A percentile compares a stretch with the other conserved stretches of the same genome.
phyloP scores from a whole-genome alignment of 1,139 yeast genomes.

The Insectozyma bohioensis region DNA sequence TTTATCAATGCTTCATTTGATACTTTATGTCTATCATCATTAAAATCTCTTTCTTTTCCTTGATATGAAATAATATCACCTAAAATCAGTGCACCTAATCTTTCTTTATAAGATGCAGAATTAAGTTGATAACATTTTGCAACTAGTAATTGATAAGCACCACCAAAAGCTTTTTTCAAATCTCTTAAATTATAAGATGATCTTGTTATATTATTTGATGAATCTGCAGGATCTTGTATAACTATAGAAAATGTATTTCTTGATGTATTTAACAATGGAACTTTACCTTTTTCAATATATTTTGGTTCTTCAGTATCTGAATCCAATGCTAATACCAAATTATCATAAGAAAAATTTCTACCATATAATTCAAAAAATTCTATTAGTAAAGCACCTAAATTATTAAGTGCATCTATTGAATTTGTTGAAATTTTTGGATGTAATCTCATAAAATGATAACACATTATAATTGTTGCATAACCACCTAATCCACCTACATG shows the following conservation, averaged over 20 bases:
- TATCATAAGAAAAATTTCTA: conserved; percentile 82
- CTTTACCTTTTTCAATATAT: conserved; percentile 57
- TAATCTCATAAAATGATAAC: conserved; percentile 73
- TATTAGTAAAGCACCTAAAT: conserved; percentile 82
- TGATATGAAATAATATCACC: conserved; percentile 78
- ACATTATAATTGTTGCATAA: conserved; percentile 84
- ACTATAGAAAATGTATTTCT: conserved; percentile 67
- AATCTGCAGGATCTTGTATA: conserved; percentile 89
- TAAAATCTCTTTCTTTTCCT: conserved; percentile 77
- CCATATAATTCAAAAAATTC: conserved; percentile 98
- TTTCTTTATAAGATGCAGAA: conserved; percentile 61
- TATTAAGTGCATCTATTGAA: conserved; percentile 66
- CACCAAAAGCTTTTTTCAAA: conserved; percentile 84
- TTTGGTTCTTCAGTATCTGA: conserved; percentile 47
- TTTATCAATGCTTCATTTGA: conserved; percentile 56
- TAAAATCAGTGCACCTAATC: conserved; percentile 72
- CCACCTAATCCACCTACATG: conserved; percentile 97
- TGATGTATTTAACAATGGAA: conserved; percentile 54
- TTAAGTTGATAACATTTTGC: conserved; percentile 64
- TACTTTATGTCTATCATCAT: conserved; percentile 69
- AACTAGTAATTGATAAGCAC: conserved; percentile 81
- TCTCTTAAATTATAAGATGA: conserved; percentile 82
- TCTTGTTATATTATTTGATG: conserved; percentile 77
- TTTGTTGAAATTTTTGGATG: conserved; percentile 79
- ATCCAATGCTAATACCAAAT: conserved; percentile 64